Conservation (phyloP, 1,284 basidiomycete species). For the Cryptococcus maquisensis region DNA sequence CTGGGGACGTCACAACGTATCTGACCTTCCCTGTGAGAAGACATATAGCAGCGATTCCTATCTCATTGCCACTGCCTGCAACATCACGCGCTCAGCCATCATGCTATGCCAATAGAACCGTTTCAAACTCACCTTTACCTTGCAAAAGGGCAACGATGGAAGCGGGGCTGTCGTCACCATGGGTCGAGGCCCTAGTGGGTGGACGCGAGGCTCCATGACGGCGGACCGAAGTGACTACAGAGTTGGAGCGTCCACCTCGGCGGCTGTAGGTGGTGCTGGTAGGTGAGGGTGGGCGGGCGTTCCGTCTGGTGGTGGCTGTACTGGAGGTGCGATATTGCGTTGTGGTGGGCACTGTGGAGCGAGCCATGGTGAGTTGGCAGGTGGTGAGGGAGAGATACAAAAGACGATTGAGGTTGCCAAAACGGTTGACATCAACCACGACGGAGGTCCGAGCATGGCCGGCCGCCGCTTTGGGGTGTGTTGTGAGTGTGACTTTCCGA, state of each 20-base stretch:
- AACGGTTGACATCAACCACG: too few species aligned
- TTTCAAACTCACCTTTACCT: conserved; percentile 11
- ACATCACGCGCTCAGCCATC: background rate
- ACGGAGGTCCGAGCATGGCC: too few species aligned
- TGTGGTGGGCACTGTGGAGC: too few species aligned
- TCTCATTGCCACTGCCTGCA: conserved; percentile 63
- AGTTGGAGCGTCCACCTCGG: background rate
- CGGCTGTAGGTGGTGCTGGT: background rate
- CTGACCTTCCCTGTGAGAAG: conserved; percentile 70
- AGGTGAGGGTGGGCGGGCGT: background rate
- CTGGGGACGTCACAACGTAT: conserved; percentile 35
- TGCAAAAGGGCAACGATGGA: conserved; percentile 5
- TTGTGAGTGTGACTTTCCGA: too few species aligned
- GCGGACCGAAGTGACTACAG: background rate
- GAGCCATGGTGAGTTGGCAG: too few species aligned
- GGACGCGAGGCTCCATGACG: background rate
- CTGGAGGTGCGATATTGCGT: too few species aligned
- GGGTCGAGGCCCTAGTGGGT: conserved; percentile 4
- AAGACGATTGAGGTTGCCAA: too few species aligned
- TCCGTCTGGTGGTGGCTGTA: background rate
- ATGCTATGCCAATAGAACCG: too few species aligned
- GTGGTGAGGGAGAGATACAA: too few species aligned
- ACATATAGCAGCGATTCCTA: conserved; percentile 80
- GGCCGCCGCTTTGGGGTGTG: too few species aligned
- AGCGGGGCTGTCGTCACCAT: background rate